Conservation (phyloP, 2,329 filamentous ascomycete genomes). For the Cadophora sp. region DNA sequence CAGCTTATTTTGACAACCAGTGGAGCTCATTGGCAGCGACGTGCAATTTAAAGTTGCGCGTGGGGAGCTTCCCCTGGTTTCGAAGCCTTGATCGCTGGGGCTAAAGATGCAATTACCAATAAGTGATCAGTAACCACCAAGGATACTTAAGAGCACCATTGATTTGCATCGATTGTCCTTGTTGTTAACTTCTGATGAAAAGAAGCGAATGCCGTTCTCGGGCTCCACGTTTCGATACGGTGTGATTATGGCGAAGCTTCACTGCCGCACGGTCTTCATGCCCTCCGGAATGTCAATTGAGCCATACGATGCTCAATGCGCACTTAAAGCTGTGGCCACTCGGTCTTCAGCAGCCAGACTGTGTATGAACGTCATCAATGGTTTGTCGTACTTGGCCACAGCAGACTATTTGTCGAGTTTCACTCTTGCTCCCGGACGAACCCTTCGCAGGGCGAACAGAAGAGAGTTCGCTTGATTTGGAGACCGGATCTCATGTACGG, state of each 20-base stretch:
- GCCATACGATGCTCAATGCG: conserved; percentile 2
- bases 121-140: background rate
- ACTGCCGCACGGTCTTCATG: background rate
- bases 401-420: background rate
- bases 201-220: background rate
- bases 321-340: background rate
- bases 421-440: conserved; percentile 5
- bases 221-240: background rate
- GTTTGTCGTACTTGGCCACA: too few relatives aligned
- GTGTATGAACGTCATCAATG: background rate
- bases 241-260: background rate
- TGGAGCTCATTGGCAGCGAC: conserved; percentile 2
- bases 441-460: background rate
- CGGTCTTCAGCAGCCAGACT: background rate
- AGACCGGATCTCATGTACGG: background rate
- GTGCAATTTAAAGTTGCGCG: background rate
- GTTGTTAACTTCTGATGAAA: background rate
- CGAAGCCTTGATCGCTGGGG: background rate
- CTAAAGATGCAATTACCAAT: background rate
- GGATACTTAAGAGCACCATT: background rate
- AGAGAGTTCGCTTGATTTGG: background rate
- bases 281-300: background rate
- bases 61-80: background rate
- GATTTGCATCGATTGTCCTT: background rate
- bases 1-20: conserved; percentile 4